Conservation (phyloP, 495 filamentous ascomycete species). For the Neurospora pannonica region DNA sequence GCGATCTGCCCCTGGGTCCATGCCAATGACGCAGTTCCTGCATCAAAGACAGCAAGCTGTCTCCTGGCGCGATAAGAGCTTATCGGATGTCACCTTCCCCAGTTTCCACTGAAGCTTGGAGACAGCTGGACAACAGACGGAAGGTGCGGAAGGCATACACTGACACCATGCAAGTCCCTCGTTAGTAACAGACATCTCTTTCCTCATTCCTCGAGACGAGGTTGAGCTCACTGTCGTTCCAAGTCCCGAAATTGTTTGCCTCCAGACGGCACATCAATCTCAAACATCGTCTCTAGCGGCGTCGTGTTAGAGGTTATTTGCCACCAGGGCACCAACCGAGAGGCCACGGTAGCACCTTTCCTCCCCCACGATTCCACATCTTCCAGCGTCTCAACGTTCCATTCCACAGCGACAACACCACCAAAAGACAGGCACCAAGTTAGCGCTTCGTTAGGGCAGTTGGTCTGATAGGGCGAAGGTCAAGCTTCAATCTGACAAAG, state of each 20-base stretch:
- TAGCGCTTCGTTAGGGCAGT: not conserved
- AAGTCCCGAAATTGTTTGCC: not conserved
- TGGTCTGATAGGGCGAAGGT: not conserved
- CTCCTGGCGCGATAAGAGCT: not conserved
- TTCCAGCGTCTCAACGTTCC: not conserved
- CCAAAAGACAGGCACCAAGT: not conserved
- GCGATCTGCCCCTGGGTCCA: not conserved
- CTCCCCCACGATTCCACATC: not conserved
- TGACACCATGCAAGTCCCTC: not conserved
- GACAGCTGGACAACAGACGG: not conserved
- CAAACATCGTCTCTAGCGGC: not conserved
- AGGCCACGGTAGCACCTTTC: constrained; percentile 5
- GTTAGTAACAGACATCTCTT: not conserved
- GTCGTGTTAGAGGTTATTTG: not conserved
- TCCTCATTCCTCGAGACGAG: not conserved
- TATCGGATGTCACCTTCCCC: not conserved
- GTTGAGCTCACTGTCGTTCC: not conserved
- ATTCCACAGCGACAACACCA: not conserved
- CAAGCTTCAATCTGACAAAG: not conserved
- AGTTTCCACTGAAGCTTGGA: not conserved
- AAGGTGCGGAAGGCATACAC: not conserved
- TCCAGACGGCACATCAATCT: not conserved
- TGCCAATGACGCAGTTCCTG: not conserved
- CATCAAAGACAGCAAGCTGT: not conserved
- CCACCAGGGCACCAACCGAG: not conserved